Percentiles rank a stretch among this genome's conserved stretches.
These are phyloP conservation scores for Neltuma alba DNA, from an alignment of 306 rosid species.

Conservation along the genomic window DNA sequence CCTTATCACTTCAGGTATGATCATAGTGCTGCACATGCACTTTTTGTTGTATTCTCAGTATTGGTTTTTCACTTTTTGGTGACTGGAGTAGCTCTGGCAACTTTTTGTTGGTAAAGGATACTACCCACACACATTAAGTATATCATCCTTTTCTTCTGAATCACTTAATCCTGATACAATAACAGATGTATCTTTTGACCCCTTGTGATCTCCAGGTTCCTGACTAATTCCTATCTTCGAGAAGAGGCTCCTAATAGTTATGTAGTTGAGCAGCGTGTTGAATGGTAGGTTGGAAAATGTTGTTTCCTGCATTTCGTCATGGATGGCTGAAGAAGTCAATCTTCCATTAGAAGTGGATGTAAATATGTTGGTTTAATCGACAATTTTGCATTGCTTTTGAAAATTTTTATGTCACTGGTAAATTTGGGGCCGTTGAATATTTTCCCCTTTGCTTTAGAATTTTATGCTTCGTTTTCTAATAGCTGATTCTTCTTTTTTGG, in stretches of 20 bases:
- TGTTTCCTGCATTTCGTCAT: conserved; percentile 20
- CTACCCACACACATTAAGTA: conserved; percentile 25
- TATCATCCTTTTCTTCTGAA: conserved; percentile 13
- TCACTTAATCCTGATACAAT: conserved; percentile 19
- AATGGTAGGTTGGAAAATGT: conserved; percentile 64
- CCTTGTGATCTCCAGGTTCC: conserved; percentile 61
- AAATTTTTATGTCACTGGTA: conserved; percentile 23
- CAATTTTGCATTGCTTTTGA: conserved; percentile 26
- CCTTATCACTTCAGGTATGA: conserved; percentile 75
- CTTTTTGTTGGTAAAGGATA: conserved; percentile 83
- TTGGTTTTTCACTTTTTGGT: conserved; percentile 83
- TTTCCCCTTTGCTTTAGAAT: conserved; percentile 18
- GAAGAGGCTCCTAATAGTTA: conserved; percentile 98
- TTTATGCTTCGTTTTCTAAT: conserved; percentile 24
- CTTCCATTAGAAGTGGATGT: conserved; percentile 25
- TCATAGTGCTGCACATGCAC: conserved; percentile 85
- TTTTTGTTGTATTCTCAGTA: conserved; percentile 85
- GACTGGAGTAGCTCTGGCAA: conserved; percentile 81
- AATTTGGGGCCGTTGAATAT: neutral
- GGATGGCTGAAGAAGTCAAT: conserved; percentile 24
- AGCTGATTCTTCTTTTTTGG: conserved; percentile 35
- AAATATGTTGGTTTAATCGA: conserved; percentile 13
- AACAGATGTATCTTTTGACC: conserved; percentile 20
- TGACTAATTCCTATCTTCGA: conserved; percentile 91
- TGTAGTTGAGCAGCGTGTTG: conserved; percentile 99